Conservation (phyloP, 1,284 basidiomycete species). For the Fomitopsis palustris region DNA sequence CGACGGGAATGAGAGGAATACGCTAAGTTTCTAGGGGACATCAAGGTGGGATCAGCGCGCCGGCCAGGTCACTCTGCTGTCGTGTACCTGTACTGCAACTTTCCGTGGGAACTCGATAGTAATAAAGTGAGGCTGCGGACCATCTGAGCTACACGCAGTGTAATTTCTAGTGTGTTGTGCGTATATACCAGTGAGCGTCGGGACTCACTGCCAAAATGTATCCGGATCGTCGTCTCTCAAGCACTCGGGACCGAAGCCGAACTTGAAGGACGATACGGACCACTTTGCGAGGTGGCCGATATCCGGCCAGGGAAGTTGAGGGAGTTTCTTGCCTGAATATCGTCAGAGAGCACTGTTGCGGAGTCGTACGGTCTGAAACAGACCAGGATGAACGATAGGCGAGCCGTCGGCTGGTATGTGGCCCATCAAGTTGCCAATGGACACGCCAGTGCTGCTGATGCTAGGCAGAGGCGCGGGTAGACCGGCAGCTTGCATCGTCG, state of each 20-base stretch:
- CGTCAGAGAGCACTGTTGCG: background rate
- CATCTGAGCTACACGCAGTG: conserved; percentile 74
- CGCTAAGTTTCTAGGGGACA: conserved; percentile 75
- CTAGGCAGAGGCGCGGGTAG: background rate
- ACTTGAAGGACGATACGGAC: conserved; percentile 97
- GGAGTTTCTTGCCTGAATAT: conserved; percentile 36
- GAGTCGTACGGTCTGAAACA: conserved; percentile 4
- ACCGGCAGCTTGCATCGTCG: background rate
- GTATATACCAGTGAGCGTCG: background rate
- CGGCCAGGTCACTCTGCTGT: too few species aligned
- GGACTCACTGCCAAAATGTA: conserved; percentile 96
- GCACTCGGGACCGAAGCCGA: conserved; percentile 93
- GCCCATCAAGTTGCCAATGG: background rate
- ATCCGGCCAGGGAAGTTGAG: conserved; percentile 67
- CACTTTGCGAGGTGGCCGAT: conserved; percentile 86
- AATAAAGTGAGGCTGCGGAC: conserved; percentile 95
- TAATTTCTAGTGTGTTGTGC: background rate
- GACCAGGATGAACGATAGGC: conserved; percentile 35
- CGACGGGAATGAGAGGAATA: conserved; percentile 81
- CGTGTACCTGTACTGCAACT: conserved; percentile 87
- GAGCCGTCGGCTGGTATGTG: conserved; percentile 28
- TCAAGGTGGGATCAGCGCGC: background rate
- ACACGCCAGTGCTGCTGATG: conserved; percentile 3
- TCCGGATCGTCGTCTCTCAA: conserved; percentile 85
- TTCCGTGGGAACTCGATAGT: conserved; percentile 92